Percentiles rank a stretch among this genome's conserved stretches.
Conservation (phyloP, 2,329 filamentous ascomycete species). For the Aureobasidium sp. region DNA sequence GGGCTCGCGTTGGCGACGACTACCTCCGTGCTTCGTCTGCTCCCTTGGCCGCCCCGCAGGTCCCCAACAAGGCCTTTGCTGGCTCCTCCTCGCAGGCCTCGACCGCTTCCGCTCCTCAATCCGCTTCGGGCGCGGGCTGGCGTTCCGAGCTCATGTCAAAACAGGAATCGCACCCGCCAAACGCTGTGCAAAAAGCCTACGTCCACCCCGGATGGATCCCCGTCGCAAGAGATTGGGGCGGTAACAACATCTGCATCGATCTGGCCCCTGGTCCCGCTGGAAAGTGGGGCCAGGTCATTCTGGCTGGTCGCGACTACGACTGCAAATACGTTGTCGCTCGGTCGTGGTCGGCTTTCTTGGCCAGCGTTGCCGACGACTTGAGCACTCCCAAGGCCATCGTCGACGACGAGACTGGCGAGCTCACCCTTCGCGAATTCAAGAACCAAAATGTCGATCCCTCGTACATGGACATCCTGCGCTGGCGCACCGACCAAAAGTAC, state of each 20-base stretch:
- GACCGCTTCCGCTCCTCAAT: conserved; percentile 39
- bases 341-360: conserved; percentile 83
- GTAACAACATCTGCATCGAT: conserved; percentile 93
- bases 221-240: conserved; percentile 92
- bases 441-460: conserved; percentile 78
- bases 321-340: conserved; percentile 94
- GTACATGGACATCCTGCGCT: conserved; percentile 90
- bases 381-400: conserved; percentile 83
- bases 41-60: conserved; percentile 50
- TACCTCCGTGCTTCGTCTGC: conserved; percentile 46
- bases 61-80: conserved; percentile 63
- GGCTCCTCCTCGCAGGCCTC: conserved; percentile 61
- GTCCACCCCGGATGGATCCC: conserved; percentile 94
- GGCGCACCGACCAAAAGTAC: conserved; percentile 93
- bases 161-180: conserved; percentile 80
- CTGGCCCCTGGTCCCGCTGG: conserved; percentile 82
- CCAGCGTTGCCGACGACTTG: conserved; percentile 81
- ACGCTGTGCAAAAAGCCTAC: conserved; percentile 84
- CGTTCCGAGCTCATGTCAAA: conserved; percentile 72
- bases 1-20: conserved; percentile 86
- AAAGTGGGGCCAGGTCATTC: conserved; percentile 91
- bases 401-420: conserved; percentile 82
- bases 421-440: conserved; percentile 90
- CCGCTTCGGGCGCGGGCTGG: conserved; percentile 45
- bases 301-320: conserved; percentile 96